These are phyloP conservation scores for Salix udensis DNA, from an alignment of 345 rosid genomes.

Conservation along the genomic window DNA sequence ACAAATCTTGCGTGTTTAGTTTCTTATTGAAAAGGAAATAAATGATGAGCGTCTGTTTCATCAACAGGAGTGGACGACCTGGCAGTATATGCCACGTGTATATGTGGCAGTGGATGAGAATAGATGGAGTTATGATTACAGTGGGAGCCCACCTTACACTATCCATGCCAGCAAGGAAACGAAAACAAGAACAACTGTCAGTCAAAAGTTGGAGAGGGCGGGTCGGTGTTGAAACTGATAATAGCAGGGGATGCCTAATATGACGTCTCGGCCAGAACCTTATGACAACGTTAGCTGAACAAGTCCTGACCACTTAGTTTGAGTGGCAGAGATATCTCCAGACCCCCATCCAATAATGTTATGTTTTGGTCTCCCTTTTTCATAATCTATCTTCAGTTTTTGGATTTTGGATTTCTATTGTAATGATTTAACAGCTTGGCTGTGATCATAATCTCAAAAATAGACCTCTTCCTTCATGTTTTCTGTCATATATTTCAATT, in stretches of 20 bases:
- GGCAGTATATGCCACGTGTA: background rate
- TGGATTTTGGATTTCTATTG: background rate
- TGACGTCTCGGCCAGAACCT: slow-evolving; percentile 37
- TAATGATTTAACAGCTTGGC: too few species aligned
- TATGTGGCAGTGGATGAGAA: background rate
- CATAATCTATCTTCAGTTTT: background rate
- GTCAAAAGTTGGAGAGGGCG: background rate
- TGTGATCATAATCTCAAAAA: background rate
- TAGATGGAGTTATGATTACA: background rate
- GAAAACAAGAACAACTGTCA: background rate
- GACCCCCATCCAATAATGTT: background rate
- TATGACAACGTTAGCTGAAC: slow-evolving; percentile 5
- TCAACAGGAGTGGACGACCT: background rate
- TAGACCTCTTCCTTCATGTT: background rate
- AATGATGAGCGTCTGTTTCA: background rate
- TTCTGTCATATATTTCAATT: background rate
- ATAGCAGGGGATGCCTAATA: background rate
- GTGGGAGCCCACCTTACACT: background rate
- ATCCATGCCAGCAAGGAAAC: background rate
- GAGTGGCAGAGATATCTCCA: slow-evolving; percentile 13
- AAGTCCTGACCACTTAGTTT: slow-evolving; percentile 32
- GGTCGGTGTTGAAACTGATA: background rate
- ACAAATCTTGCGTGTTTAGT: background rate
- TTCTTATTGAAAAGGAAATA: background rate
- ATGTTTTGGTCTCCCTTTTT: background rate